Percentiles rank a stretch among this genome's conserved stretches.
phyloP scores from a whole-genome alignment of 73 alveolate species.

The Breviolum minutum region DNA sequence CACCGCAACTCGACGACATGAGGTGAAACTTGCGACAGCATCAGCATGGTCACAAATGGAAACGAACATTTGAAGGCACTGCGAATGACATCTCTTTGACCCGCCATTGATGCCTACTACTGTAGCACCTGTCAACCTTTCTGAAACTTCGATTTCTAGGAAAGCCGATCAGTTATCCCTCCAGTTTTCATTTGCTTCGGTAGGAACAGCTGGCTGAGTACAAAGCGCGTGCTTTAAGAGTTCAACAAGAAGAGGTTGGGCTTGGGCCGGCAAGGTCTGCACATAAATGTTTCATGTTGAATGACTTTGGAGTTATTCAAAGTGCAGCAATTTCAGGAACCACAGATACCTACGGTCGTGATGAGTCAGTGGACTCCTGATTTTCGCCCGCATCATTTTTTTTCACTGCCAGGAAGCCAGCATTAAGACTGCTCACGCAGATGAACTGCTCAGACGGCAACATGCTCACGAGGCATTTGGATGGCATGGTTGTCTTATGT shows the following conservation, averaged over 20 bases:
- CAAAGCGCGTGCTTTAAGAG: slow-evolving; percentile 48
- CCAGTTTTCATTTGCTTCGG: background rate
- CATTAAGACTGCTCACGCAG: slow-evolving; percentile 20
- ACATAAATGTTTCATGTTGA: background rate
- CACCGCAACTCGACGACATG: background rate
- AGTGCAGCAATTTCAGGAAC: background rate
- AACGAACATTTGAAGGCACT: slow-evolving; percentile 61
- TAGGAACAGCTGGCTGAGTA: slow-evolving; percentile 75
- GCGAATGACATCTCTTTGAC: background rate
- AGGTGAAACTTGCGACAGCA: slow-evolving; percentile 69
- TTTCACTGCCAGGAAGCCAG: slow-evolving; percentile 6
- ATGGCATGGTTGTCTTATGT: background rate
- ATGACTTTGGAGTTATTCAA: no score
- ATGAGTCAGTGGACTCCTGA: background rate
- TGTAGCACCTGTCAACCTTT: no score
- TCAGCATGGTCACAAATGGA: slow-evolving; percentile 75
- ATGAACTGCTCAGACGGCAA: slow-evolving; percentile 54
- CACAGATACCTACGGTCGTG: no score
- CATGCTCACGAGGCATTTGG: slow-evolving; percentile 26
- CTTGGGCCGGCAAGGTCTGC: background rate
- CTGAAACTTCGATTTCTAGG: no score
- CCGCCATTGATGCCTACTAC: no score
- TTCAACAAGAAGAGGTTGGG: slow-evolving; percentile 58
- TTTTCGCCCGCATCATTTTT: background rate
- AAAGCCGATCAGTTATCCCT: no score